phyloP scores from a whole-genome alignment of 2,329 filamentous ascomycete genomes.

The Aspergillus arachidicola region DNA sequence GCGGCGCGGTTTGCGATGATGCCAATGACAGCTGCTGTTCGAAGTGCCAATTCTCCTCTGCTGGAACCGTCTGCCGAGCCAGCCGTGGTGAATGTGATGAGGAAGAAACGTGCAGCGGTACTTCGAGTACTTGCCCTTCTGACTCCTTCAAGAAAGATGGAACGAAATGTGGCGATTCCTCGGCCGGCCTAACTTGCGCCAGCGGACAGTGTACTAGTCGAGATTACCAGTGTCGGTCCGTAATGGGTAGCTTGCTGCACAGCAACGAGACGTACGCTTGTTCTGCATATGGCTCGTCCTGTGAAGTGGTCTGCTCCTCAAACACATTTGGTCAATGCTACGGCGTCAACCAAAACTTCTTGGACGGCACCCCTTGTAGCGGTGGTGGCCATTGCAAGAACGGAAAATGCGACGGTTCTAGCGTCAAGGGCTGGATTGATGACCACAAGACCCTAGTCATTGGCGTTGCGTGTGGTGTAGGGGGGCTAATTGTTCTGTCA shows the following conservation, averaged over 20 bases:
- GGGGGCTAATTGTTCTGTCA: slow-evolving; percentile 69
- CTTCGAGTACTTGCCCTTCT: slow-evolving; percentile 69
- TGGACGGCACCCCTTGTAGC: slow-evolving; percentile 85
- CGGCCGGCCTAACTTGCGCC: slow-evolving; percentile 70
- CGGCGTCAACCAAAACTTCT: slow-evolving; percentile 81
- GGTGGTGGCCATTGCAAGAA: slow-evolving; percentile 79
- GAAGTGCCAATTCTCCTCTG: slow-evolving; percentile 49
- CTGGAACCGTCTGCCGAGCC: slow-evolving; percentile 75
- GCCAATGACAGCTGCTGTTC: slow-evolving; percentile 52
- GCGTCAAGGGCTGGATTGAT: slow-evolving; percentile 75
- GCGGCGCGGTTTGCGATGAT: slow-evolving; percentile 71
- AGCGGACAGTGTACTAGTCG: slow-evolving; percentile 94
- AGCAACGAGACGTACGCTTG: slow-evolving; percentile 82
- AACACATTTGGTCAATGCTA: slow-evolving; percentile 69
- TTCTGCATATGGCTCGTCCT: slow-evolving; percentile 61
- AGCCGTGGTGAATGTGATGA: slow-evolving; percentile 84
- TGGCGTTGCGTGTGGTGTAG: slow-evolving; percentile 71
- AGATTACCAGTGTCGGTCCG: slow-evolving; percentile 81
- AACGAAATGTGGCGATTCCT: slow-evolving; percentile 64
- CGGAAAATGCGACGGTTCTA: slow-evolving; percentile 74
- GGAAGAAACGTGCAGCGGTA: slow-evolving; percentile 78
- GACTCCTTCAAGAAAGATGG: slow-evolving; percentile 73
- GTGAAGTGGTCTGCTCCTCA: slow-evolving; percentile 74
- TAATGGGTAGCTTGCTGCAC: slow-evolving; percentile 74
- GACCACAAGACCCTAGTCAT: slow-evolving; percentile 81